phyloP scores from a whole-genome alignment of 495 filamentous ascomycete species.

The Podospora didyma region DNA sequence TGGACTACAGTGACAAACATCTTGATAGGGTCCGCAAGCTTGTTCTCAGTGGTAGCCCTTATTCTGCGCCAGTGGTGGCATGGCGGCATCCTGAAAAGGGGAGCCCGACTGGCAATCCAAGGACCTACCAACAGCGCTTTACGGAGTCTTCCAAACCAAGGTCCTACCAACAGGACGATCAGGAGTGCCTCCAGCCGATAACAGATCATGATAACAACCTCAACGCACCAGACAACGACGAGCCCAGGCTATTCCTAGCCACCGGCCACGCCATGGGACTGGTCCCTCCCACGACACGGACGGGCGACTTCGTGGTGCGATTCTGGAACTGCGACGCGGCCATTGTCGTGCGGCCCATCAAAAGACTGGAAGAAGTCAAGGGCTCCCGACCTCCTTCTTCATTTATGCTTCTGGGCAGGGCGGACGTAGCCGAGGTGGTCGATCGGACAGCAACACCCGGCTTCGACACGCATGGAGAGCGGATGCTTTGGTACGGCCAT shows the following conservation, averaged over 20 bases:
- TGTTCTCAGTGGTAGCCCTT: background rate
- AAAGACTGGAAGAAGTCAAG: background rate
- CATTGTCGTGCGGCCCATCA: conserved; percentile 13
- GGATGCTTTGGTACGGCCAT: background rate
- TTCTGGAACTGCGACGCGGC: conserved; percentile 24
- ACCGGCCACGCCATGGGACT: conserved; percentile 16
- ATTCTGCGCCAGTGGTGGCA: background rate
- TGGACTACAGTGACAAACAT: conserved; percentile 7
- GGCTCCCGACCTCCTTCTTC: background rate
- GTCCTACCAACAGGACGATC: no score
- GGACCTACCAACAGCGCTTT: no score
- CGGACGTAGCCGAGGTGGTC: conserved; percentile 13
- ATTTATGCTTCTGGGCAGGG: conserved; percentile 12
- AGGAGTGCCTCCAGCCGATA: no score
- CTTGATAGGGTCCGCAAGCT: background rate
- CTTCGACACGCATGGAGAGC: background rate
- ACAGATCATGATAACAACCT: no score
- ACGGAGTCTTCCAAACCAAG: no score
- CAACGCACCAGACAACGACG: background rate
- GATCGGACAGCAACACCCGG: background rate
- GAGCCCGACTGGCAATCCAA: no score
- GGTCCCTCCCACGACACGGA: conserved; percentile 12
- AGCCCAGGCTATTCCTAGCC: conserved; percentile 16
- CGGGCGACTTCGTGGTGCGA: conserved; percentile 20
- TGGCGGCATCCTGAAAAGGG: no score